phyloP scores from a whole-genome alignment of 2,329 filamentous ascomycete species.

The Waltergamsia citrina region DNA sequence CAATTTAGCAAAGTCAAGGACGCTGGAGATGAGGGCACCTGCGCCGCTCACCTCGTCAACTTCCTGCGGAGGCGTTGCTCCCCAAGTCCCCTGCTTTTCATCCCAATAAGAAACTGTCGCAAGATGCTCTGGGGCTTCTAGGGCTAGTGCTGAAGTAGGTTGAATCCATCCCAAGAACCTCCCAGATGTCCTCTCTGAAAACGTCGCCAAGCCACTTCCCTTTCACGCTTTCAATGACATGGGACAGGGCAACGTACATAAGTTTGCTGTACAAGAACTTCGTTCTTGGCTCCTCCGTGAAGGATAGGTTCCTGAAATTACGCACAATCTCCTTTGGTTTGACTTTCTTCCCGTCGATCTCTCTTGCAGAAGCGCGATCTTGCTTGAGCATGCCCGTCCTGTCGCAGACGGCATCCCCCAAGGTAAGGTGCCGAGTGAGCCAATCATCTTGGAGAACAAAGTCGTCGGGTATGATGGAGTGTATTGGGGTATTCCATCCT shows the following conservation, averaged over 20 bases:
- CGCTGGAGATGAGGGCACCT: conserved; percentile 32
- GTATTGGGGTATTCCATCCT: conserved; percentile 37
- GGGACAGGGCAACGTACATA: conserved; percentile 34
- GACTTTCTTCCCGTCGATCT: conserved; percentile 17
- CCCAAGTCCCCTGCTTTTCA: conserved; percentile 10
- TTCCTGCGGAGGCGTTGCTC: conserved; percentile 8
- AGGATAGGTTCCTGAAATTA: conserved; percentile 32
- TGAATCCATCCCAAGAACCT: conserved; percentile 34
- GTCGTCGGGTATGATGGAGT: conserved; percentile 36
- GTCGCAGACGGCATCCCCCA: conserved; percentile 42
- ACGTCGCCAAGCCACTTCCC: conserved; percentile 26
- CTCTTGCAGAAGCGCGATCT: conserved; percentile 16
- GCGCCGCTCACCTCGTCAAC: conserved; percentile 25
- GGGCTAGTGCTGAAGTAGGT: conserved; percentile 23
- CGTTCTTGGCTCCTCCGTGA: conserved; percentile 31
- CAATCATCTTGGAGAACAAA: conserved; percentile 38
- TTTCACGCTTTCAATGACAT: conserved; percentile 34
- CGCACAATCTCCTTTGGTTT: conserved; percentile 26
- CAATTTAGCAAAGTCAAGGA: conserved; percentile 42
- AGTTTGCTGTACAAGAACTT: conserved; percentile 39
- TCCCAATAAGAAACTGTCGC: conserved; percentile 33
- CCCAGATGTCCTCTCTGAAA: conserved; percentile 30
- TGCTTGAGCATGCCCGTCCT: conserved; percentile 33
- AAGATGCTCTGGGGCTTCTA: conserved; percentile 17
- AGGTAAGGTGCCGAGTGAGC: conserved; percentile 36